Percentiles rank a stretch among this genome's conserved stretches.
Evolutionary conservation across 768 basidiomycete genomes (phyloP).

Genomic region (Gloeophyllum trabeum): DNA sequence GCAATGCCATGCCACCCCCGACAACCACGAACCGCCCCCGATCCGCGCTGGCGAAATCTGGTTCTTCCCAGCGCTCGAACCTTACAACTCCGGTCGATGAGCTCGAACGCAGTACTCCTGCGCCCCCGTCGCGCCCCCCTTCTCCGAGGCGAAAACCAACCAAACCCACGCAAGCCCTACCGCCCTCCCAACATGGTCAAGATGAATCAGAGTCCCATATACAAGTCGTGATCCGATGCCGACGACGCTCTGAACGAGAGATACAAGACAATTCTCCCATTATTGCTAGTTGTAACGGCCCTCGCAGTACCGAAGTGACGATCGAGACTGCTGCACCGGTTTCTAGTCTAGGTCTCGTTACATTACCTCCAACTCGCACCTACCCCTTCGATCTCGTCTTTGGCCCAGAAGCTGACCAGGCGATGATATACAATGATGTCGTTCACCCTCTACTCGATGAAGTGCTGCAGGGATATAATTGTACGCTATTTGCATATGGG

Average conservation of each 20-base stretch:
- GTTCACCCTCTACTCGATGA: slow-evolving; percentile 89
- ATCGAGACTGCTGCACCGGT: slow-evolving; percentile 68
- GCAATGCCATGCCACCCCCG: slow-evolving; percentile 21
- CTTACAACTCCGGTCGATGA: slow-evolving; percentile 2
- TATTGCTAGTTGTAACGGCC: slow-evolving; percentile 70
- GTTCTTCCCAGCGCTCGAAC: slow-evolving; percentile 21
- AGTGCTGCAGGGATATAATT: slow-evolving; percentile 94
- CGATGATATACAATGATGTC: slow-evolving; percentile 87
- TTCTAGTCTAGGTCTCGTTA: slow-evolving; percentile 63
- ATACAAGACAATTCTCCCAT: slow-evolving; percentile 79
- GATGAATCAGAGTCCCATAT: slow-evolving; percentile 73
- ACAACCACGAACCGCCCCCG: slow-evolving; percentile 26
- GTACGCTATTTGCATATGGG: slow-evolving; percentile 94
- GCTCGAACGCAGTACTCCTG: not conserved
- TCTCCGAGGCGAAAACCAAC: not conserved
- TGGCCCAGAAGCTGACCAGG: slow-evolving; percentile 94
- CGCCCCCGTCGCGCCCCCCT: slow-evolving; percentile 10
- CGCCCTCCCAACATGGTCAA: slow-evolving; percentile 5
- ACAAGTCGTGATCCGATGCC: slow-evolving; percentile 85
- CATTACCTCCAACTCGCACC: slow-evolving; percentile 66
- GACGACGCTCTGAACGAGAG: slow-evolving; percentile 79
- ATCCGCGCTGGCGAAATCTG: slow-evolving; percentile 34
- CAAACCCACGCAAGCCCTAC: slow-evolving; percentile 11
- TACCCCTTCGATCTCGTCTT: slow-evolving; percentile 96
- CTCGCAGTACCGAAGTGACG: slow-evolving; percentile 65